Evolutionary conservation across 441 rosid genomes (phyloP), one percentile per base, ranked within the genome.

Genomic region (Sinapis alba): DNA sequence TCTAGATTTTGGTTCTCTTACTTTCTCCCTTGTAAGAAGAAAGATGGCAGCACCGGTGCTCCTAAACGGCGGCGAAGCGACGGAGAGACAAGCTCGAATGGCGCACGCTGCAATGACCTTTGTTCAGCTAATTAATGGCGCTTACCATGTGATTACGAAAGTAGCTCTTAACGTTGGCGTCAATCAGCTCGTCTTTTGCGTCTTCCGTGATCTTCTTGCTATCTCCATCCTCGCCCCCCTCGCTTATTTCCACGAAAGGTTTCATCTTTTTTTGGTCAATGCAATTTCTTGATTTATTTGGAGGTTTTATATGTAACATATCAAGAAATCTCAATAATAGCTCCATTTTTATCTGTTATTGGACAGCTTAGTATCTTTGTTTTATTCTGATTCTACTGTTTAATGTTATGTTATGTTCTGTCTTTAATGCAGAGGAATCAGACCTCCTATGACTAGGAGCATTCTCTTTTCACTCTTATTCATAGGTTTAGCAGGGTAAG

Each of bases 101-200:
- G 99, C 99, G 9, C 98, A 95, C 72, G 77, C 82, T 20, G 89
- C 94, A 34, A 84, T 95, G 99, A 91, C 84, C 18, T 10, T 87
- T 59, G 97, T 93, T 54, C 99, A 95, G 85, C 75, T 95, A 9
- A 58, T 87, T 66, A 45, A 85, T 67, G 99, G 99, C 10, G 98
- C 95, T 7, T 93, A 95, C 73, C 98, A 91, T 72, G 98, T 95
- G 20, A 84, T 95, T 63, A 93, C 98, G 36, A 93, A 95, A 84
- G 87, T 91, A 21, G 99, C 99, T 72, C 97, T 95, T 75, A 91
- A 95, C 68, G 91, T 84, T 79, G 98, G 99, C 6, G 84, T 95
- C 75, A 90, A 91, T 75, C 97, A 93, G 84, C 86, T 95, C 62
- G 97, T 95, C 70, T 95, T 95, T 79, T 93, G 99, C 73, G 95